Percentiles rank a stretch among this genome's conserved stretches.
These are phyloP conservation scores for Aulographum hederae DNA, from an alignment of 2,329 filamentous ascomycete genomes.

Conservation along the genomic window DNA sequence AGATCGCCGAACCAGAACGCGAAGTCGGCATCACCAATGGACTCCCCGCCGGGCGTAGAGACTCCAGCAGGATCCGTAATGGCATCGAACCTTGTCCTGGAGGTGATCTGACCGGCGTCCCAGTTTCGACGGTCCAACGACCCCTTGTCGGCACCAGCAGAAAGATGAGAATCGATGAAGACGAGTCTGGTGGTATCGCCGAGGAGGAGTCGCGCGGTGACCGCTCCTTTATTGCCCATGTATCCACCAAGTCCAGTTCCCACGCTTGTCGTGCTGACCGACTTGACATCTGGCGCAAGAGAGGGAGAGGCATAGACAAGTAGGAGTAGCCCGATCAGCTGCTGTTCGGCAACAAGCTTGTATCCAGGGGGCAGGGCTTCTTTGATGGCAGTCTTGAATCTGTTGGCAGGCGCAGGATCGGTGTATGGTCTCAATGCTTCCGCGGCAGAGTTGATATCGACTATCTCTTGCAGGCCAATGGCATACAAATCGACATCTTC, in stretches of 20 bases:
- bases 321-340: slow-evolving; percentile 70
- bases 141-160: slow-evolving; percentile 64
- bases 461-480: slow-evolving; percentile 78
- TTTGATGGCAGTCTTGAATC: slow-evolving; percentile 65
- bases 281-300: slow-evolving; percentile 55
- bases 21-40: slow-evolving; percentile 80
- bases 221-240: slow-evolving; percentile 89
- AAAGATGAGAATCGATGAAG: slow-evolving; percentile 82
- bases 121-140: slow-evolving; percentile 73
- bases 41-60: slow-evolving; percentile 38
- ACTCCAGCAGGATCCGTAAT: slow-evolving; percentile 46
- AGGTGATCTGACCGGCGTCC: slow-evolving; percentile 67
- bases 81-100: slow-evolving; percentile 61
- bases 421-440: slow-evolving; percentile 64
- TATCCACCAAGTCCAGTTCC: slow-evolving; percentile 86
- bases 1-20: slow-evolving; percentile 93
- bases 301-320: slow-evolving; percentile 72
- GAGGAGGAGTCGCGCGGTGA: slow-evolving; percentile 62
- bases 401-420: slow-evolving; percentile 51
- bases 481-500: slow-evolving; percentile 77
- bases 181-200: slow-evolving; percentile 80
- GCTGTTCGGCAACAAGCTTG: slow-evolving; percentile 57
- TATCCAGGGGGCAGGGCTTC: slow-evolving; percentile 63
- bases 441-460: slow-evolving; percentile 63
- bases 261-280: slow-evolving; percentile 65